Evolutionary conservation across 371 early-diverging fungal species (phyloP).

Genomic region (Rhizopus microsporus): DNA sequence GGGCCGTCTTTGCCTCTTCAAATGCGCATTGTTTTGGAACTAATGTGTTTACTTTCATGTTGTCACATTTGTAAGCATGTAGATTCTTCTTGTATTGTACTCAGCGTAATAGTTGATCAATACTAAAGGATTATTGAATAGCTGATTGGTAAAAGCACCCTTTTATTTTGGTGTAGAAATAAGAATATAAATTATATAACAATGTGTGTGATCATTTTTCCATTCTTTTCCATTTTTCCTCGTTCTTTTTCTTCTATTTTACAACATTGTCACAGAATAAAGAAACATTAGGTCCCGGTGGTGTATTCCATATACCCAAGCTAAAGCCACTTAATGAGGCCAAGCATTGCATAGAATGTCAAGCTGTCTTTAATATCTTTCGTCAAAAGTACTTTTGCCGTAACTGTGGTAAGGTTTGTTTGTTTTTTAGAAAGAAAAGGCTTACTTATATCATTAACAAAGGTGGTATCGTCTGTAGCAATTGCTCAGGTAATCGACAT

Average conservation of each 20-base stretch:
- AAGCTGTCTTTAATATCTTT: conserved; percentile 38
- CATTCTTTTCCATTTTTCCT: conserved; percentile 1
- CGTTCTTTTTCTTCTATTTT: background rate
- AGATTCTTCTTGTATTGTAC: conserved; percentile 15
- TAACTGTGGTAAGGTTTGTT: conserved; percentile 45
- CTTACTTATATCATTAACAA: background rate
- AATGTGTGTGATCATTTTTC: no score
- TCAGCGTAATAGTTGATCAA: conserved; percentile 12
- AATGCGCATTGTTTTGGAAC: conserved; percentile 8
- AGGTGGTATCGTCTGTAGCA: conserved; percentile 49
- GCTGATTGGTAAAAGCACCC: no score
- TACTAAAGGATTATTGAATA: background rate
- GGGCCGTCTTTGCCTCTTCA: conserved; percentile 7
- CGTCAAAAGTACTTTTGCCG: conserved; percentile 49
- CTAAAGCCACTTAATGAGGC: conserved; percentile 29
- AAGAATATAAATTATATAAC: no score
- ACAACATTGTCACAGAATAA: conserved; percentile 21
- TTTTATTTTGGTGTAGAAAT: no score
- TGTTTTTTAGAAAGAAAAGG: background rate
- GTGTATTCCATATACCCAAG: conserved; percentile 43
- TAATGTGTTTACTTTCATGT: conserved; percentile 15
- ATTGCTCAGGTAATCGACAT: conserved; percentile 41
- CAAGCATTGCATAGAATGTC: conserved; percentile 45
- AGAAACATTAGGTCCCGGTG: conserved; percentile 43
- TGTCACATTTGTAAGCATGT: conserved; percentile 18